Base-by-base conservation (phyloP, 345 rosid species). In the Brassica carinata region DNA sequence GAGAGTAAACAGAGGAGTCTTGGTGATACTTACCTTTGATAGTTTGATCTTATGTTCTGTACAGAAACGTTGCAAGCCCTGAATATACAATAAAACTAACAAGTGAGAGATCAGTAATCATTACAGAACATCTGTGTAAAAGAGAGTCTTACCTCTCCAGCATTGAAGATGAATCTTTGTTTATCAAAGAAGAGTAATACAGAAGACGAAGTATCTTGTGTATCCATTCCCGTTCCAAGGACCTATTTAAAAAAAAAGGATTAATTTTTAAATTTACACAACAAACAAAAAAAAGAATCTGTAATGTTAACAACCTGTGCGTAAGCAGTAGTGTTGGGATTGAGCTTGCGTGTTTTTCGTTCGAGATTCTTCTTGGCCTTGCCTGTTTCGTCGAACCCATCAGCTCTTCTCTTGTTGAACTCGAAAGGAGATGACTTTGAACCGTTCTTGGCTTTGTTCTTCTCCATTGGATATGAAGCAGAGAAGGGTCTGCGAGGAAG, bases 171-270 rank as follows among this genome's bases (percentile, higher is more conserved):
- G 83, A 94, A 92, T 72, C 99, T 89, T 72, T 90, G 97, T 63
- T 91, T 88, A 79, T 94, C 98, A 85, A 94, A 94, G 86, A 92
- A 94, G 67, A 92, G 97, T 80, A 94, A 81, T 26, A 94, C 96
- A 4, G 98, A 94, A 62, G 99, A 90, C 1, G 95, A 92, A 0
- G 98, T 94, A 69, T 94, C 99, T 81, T 94, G 99, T 45, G 98
- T 92, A 85, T 94, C 99, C 97, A 94, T 90, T 80, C 99, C 99
- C 29, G 97, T 94, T 63, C 99, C 99, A 48, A 94, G 86, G 59
- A 92, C 91, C 98, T 29, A 29, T 29, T 3, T 29, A 3, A 29
- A 14, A 5, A 51, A 15, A 31, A 68, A 83, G 64, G 23, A 69
- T 7, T 11, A 59, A 58, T 27, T 76, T 63, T 26, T 36, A 59